Evolutionary conservation across 768 basidiomycete genomes (phyloP).

Genomic region (Suillus subalutaceus): DNA sequence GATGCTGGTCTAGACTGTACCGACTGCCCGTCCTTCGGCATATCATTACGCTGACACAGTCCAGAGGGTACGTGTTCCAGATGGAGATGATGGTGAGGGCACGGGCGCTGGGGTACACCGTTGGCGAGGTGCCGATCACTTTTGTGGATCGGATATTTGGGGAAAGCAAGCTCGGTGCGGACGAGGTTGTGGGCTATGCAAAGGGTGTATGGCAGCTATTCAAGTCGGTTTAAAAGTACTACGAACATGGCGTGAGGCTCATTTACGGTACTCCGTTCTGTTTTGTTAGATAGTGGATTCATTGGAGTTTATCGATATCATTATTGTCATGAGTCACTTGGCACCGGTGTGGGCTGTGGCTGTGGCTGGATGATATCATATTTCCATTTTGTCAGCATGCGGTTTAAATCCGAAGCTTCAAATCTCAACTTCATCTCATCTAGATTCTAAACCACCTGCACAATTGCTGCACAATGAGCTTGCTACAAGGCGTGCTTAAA

Average conservation of each 20-base stretch:
- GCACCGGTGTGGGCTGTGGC: neutral
- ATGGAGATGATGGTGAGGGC: slow-evolving; percentile 99
- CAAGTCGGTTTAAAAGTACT: slow-evolving; percentile 55
- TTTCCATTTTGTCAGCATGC: slow-evolving; percentile 9
- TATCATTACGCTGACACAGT: slow-evolving; percentile 82
- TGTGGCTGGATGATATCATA: slow-evolving; percentile 14
- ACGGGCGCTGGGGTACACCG: slow-evolving; percentile 76
- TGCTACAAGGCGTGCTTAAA: slow-evolving; percentile 71
- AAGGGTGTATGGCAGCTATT: slow-evolving; percentile 87
- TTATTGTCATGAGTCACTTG: no score
- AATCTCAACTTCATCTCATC: slow-evolving; percentile 12
- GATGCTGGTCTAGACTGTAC: slow-evolving; percentile 58
- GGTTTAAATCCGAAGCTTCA: neutral
- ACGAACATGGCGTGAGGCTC: neutral
- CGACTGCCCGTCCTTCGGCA: slow-evolving; percentile 73
- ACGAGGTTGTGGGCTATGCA: slow-evolving; percentile 85
- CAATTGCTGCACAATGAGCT: slow-evolving; percentile 52
- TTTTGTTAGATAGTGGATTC: neutral
- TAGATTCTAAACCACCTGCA: neutral
- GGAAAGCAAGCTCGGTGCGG: slow-evolving; percentile 88
- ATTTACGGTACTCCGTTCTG: neutral
- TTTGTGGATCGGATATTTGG: slow-evolving; percentile 95
- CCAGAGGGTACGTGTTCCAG: slow-evolving; percentile 94
- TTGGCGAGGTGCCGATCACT: slow-evolving; percentile 92
- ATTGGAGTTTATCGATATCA: neutral